These are phyloP conservation scores for Diaporthe caulivora DNA, from an alignment of 2,329 filamentous ascomycete species.

Conservation along the genomic window DNA sequence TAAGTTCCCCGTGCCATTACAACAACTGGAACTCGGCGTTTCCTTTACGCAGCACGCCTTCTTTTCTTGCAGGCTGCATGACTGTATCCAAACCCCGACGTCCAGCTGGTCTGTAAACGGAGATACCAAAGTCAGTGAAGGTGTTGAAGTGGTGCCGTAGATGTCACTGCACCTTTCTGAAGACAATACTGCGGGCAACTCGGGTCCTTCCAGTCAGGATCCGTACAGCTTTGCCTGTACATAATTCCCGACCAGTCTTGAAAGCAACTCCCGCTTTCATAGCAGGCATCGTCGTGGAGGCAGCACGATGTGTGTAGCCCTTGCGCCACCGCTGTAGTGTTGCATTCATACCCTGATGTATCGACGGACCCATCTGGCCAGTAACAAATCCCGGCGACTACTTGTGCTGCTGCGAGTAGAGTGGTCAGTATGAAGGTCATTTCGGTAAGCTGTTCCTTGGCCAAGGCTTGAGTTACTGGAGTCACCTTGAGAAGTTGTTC, in stretches of 20 bases:
- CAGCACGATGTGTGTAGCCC: conserved; percentile 5
- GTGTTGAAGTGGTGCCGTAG: neutral
- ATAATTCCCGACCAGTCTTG: conserved; percentile 10
- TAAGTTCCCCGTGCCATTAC: neutral
- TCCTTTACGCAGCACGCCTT: neutral
- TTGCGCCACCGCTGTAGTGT: neutral
- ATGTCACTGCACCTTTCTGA: neutral
- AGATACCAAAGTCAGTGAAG: neutral
- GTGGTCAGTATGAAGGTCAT: neutral
- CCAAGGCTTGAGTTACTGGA: neutral
- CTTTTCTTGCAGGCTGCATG: neutral
- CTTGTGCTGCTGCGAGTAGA: neutral
- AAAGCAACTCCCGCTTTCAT: neutral
- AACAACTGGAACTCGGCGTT: neutral
- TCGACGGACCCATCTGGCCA: conserved; percentile 4
- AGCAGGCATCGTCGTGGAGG: conserved; percentile 1
- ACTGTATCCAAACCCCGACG: neutral
- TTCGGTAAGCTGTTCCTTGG: neutral
- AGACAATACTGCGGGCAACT: conserved; percentile 18
- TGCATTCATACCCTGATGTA: neutral
- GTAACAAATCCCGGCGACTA: neutral
- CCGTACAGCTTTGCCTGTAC: conserved; percentile 15
- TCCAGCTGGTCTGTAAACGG: neutral
- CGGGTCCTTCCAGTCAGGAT: conserved; percentile 3
- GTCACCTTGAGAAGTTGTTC: neutral